These are phyloP conservation scores for Diatrype stigma DNA, from an alignment of 2,329 filamentous ascomycete genomes.

Conservation along the genomic window DNA sequence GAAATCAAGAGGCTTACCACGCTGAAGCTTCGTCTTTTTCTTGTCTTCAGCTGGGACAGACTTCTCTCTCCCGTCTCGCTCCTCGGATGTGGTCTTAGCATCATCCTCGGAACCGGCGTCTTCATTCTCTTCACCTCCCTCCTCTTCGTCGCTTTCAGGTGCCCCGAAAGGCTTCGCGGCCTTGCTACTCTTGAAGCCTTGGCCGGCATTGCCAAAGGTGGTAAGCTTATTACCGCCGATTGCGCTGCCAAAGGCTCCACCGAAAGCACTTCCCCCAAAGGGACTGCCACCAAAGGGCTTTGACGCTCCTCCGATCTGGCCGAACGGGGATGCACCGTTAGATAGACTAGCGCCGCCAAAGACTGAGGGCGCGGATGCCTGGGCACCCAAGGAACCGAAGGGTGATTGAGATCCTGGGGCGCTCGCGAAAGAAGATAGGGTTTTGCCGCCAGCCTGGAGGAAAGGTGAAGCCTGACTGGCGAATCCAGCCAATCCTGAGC, in stretches of 20 bases:
- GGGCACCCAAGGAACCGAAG: conserved; percentile 30
- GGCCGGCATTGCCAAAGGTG: conserved; percentile 66
- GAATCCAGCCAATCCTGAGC: conserved; percentile 53
- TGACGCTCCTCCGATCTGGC: conserved; percentile 20
- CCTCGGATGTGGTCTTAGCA: conserved; percentile 34
- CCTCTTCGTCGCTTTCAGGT: conserved; percentile 55
- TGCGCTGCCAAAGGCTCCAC: conserved; percentile 35
- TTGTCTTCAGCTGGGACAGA: conserved; percentile 39
- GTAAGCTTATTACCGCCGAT: conserved; percentile 47
- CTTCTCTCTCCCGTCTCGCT: conserved; percentile 43
- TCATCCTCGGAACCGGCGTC: conserved; percentile 43
- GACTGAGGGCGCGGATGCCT: conserved; percentile 43
- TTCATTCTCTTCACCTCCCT: conserved; percentile 34
- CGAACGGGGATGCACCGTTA: conserved; percentile 25
- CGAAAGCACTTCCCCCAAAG: conserved; percentile 53
- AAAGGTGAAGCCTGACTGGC: conserved; percentile 55
- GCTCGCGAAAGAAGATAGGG: conserved; percentile 40
- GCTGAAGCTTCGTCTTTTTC: conserved; percentile 63
- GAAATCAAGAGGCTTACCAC: conserved; percentile 50
- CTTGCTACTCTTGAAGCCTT: conserved; percentile 52
- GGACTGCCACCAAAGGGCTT: conserved; percentile 33
- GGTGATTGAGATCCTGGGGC: conserved; percentile 37
- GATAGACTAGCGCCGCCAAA: conserved; percentile 38
- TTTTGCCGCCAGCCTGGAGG: conserved; percentile 21
- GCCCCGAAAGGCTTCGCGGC: conserved; percentile 73